Evolutionary conservation across 768 basidiomycete genomes (phyloP), one percentile per base, ranked within the genome.

Genomic region (Rhodotorula kratochvilovae): DNA sequence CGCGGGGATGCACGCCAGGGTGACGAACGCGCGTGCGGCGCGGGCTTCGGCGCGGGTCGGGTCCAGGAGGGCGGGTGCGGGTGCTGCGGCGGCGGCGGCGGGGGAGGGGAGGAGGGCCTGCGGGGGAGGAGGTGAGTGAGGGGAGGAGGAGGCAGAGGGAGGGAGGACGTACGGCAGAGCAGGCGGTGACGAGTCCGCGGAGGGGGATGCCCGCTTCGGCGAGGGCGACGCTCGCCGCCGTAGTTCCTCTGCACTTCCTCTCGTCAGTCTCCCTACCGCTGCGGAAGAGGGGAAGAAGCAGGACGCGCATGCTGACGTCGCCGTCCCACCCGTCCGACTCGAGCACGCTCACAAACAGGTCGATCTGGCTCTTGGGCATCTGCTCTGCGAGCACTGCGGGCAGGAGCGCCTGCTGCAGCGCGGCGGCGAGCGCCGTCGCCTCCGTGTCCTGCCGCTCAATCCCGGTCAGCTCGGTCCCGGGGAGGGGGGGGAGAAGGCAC

Each of bases 381-480:
- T 90, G 84, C 77, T 95, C 92, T 53, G 97, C 84, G 53, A 92
- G 86, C 19, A 98, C 85, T 13, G 93, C 86, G 0, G 96, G 87
- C 2, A 87, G 81, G 27, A 99, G 84, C 4, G 92, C 87, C 80
- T 96, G 94, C 64, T 91, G 87, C 42, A 99, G 87, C 29, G 90
- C 86, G 55, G 88, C 85, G 1, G 91, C 88, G 45, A 97, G 83
- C 2, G 90, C 87, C 60, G 91, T 84, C 74, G 97, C 92, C 82
- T 99, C 96, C 15, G 92, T 91, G 78, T 98, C 95, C 95, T 97
- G 53, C 46, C n/a, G n/a, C n/a, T n/a, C n/a, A n/a, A n/a, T n/a
- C n/a, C n/a, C n/a, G n/a, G n/a, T 50, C 25, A n/a, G 21, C 45
- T 46, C 45, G 45, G 45, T 45, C 12, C 45, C 19, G 45, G 45